Conservation (phyloP, 495 filamentous ascomycete species). For the Lophium mytilinum region DNA sequence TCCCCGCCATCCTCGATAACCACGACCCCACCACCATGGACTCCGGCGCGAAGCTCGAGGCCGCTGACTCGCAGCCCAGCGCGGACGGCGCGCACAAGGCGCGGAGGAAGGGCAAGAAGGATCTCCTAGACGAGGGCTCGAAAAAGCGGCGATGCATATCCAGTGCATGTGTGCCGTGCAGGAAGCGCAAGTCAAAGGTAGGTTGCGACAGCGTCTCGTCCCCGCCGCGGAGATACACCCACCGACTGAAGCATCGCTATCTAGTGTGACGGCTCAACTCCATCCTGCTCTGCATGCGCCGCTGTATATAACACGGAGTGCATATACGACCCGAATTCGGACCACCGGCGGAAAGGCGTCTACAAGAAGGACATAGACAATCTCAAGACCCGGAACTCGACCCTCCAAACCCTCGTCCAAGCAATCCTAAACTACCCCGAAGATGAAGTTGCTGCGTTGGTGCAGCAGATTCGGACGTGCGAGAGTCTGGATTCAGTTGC, state of each 20-base stretch:
- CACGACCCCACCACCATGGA: neutral
- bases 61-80: neutral
- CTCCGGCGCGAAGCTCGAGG: neutral
- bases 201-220: neutral
- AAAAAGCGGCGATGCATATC: conserved; percentile 83
- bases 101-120: conserved; percentile 25
- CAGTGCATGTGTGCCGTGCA: conserved; percentile 87
- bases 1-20: neutral
- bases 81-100: conserved; percentile 6
- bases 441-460: conserved; percentile 71
- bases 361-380: conserved; percentile 92
- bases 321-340: conserved; percentile 91
- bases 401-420: conserved; percentile 83
- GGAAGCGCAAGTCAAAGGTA: conserved; percentile 82
- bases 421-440: conserved; percentile 84
- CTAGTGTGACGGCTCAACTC: conserved; percentile 84
- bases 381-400: conserved; percentile 77
- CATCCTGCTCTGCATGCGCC: conserved; percentile 87
- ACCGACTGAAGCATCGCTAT: conserved; percentile 20
- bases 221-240: conserved; percentile 1
- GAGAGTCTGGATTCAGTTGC: conserved; percentile 88
- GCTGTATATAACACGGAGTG: conserved; percentile 92
- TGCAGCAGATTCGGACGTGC: conserved; percentile 81
- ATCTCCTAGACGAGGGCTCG: conserved; percentile 17
- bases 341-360: conserved; percentile 92